Evolutionary conservation across 768 basidiomycete species (phyloP), one percentile per base, ranked within the genome.

Genomic region (Porphyrellus cyaneotinctus): DNA sequence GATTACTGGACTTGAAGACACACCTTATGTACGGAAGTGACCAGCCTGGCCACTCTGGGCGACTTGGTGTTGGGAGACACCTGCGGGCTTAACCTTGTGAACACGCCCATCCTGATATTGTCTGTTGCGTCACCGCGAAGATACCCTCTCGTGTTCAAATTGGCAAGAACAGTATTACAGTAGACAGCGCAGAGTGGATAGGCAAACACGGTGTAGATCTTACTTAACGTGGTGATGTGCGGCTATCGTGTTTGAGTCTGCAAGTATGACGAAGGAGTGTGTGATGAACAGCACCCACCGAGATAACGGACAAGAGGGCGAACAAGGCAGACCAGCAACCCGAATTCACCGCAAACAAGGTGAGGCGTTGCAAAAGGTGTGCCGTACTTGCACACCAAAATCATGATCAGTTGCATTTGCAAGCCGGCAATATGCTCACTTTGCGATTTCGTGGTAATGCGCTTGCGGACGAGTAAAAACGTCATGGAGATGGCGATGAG

Each of bases 171-270:
- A 4, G 59, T 60, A 17, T 60, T 18, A 1, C 33, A 45, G 48
- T 60, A 60, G 12, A 60, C 6, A 9, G 51, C n/a, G 43, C 43
- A 49, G 4, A 53, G 33, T 3, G 60, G 56, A 15, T 62, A 14
- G 1, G 26, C 28, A 18, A 62, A 54, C 6, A 47, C n/a, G 0
- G 22, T 5, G 10, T 41, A 32, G n/a, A 49, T 12, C 18, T 33
- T 11, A 14, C 8, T 31, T 2, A 15, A 17, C 3, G 39, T 49
- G 8, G 3, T 38, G 20, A 43, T 10, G 0, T 39, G 37, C 15
- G 39, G 10, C 47, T 48, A 5, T 7, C 6, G 2, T 4, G 18
- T 2, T 44, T 3, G 6, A 1, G 43, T 44, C 43, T 18, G 15
- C 10, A 32, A 5, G 4, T 22, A 33, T 20, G n/a, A n/a, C 10